These are phyloP conservation scores for Cladophialophora carrionii DNA, from an alignment of 2,329 filamentous ascomycete genomes.

Conservation along the genomic window DNA sequence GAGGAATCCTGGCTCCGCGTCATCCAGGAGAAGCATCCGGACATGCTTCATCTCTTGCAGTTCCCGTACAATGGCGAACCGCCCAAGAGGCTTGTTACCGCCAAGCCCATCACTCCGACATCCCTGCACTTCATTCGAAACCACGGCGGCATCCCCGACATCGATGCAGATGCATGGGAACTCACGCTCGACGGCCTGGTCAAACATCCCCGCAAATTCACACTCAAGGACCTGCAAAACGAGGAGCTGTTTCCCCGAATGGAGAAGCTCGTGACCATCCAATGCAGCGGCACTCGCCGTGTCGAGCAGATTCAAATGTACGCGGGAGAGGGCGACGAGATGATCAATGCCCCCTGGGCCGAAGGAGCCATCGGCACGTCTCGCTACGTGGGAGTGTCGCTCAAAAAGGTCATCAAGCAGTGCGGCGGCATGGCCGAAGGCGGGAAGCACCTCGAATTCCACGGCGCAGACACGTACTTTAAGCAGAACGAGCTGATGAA, in stretches of 20 bases:
- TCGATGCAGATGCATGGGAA: conserved; percentile 60
- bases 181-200: conserved; percentile 65
- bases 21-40: conserved; percentile 60
- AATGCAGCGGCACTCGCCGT: conserved; percentile 70
- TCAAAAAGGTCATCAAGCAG: conserved; percentile 71
- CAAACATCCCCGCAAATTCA: conserved; percentile 60
- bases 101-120: conserved; percentile 63
- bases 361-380: conserved; percentile 72
- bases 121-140: conserved; percentile 69
- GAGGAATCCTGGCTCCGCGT: conserved; percentile 63
- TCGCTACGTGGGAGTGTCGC: conserved; percentile 63
- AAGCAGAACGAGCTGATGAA: conserved; percentile 68
- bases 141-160: conserved; percentile 70
- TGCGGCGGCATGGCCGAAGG: conserved; percentile 64
- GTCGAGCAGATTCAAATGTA: conserved; percentile 70
- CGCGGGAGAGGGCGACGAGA: conserved; percentile 68
- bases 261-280: conserved; percentile 63
- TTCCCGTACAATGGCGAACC: conserved; percentile 69
- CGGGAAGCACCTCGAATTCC: conserved; percentile 68
- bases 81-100: conserved; percentile 61
- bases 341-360: conserved; percentile 57
- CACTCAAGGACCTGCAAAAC: conserved; percentile 63
- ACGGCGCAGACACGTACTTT: conserved; percentile 73
- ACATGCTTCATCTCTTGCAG: conserved; percentile 65
- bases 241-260: conserved; percentile 63